phyloP scores from a whole-genome alignment of 306 rosid species.

The Ormosia semicastrata region DNA sequence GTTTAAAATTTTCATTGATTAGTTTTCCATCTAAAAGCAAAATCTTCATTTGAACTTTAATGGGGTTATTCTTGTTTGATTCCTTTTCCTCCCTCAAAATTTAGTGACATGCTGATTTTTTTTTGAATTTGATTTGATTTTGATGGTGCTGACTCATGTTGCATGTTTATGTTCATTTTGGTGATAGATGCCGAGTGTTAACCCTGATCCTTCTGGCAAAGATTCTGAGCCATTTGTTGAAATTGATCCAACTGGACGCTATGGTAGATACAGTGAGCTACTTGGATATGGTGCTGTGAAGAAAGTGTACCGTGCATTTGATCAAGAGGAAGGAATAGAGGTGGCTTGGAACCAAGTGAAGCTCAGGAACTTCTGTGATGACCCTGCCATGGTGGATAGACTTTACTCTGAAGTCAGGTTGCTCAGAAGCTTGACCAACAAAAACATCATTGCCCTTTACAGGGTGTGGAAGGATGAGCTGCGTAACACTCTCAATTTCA shows the following conservation, averaged over 20 bases:
- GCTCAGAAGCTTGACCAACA: constrained; percentile 53
- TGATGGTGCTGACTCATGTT: neutral
- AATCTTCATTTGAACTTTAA: neutral
- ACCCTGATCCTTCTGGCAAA: constrained; percentile 39
- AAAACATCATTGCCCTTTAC: constrained; percentile 68
- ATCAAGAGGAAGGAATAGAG: constrained; percentile 90
- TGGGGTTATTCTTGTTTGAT: neutral
- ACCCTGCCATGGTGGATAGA: constrained; percentile 71
- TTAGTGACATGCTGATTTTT: neutral
- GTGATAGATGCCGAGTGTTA: constrained; percentile 58
- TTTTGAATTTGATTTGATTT: neutral
- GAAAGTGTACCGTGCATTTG: constrained; percentile 86
- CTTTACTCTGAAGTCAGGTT: constrained; percentile 78
- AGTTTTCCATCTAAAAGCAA: neutral
- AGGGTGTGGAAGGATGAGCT: constrained; percentile 65
- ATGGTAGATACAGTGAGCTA: constrained; percentile 74
- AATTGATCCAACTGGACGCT: constrained; percentile 63
- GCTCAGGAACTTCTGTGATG: constrained; percentile 59
- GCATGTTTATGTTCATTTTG: neutral
- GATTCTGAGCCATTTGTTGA: constrained; percentile 75
- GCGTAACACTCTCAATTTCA: constrained; percentile 57
- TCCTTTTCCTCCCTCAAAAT: neutral
- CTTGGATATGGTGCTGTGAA: constrained; percentile 81
- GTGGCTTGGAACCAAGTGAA: constrained; percentile 98
- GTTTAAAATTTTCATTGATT: neutral